Conservation (phyloP, 2,329 filamentous ascomycete genomes). For the Aureobasidium pullulans region DNA sequence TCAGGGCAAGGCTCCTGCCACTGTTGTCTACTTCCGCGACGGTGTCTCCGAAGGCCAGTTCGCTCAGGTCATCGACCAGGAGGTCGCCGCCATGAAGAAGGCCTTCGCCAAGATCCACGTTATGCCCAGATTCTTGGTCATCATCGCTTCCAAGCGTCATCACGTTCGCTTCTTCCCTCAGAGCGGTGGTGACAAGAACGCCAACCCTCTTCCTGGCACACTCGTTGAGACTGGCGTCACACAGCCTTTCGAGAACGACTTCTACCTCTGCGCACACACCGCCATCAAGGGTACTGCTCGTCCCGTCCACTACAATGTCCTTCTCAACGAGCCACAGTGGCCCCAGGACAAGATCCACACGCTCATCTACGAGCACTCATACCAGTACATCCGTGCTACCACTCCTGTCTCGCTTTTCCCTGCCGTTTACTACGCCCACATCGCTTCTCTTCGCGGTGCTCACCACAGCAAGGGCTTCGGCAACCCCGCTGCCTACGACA, state of each 20-base stretch:
- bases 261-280: constrained; percentile 63
- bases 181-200: constrained; percentile 59
- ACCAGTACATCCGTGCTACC: constrained; percentile 85
- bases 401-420: constrained; percentile 85
- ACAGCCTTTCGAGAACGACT: constrained; percentile 84
- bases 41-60: constrained; percentile 88
- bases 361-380: constrained; percentile 91
- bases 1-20: constrained; percentile 52
- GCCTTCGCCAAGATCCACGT: constrained; percentile 26
- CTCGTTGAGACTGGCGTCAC: constrained; percentile 86
- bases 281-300: constrained; percentile 93
- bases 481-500: constrained; percentile 11
- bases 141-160: constrained; percentile 88
- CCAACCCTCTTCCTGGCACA: constrained; percentile 78
- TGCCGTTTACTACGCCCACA: constrained; percentile 91
- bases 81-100: constrained; percentile 64
- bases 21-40: constrained; percentile 88
- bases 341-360: constrained; percentile 64
- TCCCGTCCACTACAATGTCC: constrained; percentile 77
- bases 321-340: constrained; percentile 71
- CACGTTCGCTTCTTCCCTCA: constrained; percentile 88
- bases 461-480: constrained; percentile 56
- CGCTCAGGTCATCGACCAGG: constrained; percentile 66
- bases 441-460: constrained; percentile 73
- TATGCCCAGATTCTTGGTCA: constrained; percentile 67